A percentile compares a stretch with the other conserved stretches of the same genome.
phyloP scores from a whole-genome alignment of 2,329 filamentous ascomycete species.

The Phaeosphaeria sp. region DNA sequence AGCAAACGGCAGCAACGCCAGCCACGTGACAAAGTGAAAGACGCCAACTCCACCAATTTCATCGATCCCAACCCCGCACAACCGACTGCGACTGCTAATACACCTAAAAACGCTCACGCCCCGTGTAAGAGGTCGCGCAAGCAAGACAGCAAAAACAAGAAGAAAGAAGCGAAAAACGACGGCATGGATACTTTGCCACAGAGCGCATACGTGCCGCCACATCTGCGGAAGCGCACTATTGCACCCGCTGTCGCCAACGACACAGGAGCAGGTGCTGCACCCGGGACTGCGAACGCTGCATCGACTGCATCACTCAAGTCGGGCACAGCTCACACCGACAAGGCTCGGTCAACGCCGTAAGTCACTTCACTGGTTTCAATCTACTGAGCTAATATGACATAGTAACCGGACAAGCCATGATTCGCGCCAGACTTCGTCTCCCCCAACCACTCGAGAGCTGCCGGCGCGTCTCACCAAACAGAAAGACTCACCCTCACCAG shows the following conservation, averaged over 20 bases:
- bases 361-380: background rate
- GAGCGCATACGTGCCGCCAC: conserved; percentile 30
- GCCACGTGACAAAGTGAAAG: background rate
- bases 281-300: background rate
- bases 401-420: background rate
- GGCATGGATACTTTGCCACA: conserved; percentile 11
- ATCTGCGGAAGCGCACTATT: conserved; percentile 24
- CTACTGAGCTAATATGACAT: background rate
- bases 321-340: background rate
- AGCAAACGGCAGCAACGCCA: background rate
- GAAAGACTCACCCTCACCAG: background rate
- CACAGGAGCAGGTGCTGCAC: background rate
- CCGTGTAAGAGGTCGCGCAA: background rate
- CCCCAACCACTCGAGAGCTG: background rate
- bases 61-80: background rate
- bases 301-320: background rate
- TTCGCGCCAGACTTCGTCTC: background rate
- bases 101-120: background rate
- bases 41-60: background rate
- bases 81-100: background rate
- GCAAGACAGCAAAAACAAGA: background rate
- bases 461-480: too few species aligned
- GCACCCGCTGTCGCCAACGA: background rate
- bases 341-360: background rate
- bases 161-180: conserved; percentile 3